These are phyloP conservation scores for Gaeumannomyces sp. DNA, from an alignment of 2,329 filamentous ascomycete species.

Conservation along the genomic window DNA sequence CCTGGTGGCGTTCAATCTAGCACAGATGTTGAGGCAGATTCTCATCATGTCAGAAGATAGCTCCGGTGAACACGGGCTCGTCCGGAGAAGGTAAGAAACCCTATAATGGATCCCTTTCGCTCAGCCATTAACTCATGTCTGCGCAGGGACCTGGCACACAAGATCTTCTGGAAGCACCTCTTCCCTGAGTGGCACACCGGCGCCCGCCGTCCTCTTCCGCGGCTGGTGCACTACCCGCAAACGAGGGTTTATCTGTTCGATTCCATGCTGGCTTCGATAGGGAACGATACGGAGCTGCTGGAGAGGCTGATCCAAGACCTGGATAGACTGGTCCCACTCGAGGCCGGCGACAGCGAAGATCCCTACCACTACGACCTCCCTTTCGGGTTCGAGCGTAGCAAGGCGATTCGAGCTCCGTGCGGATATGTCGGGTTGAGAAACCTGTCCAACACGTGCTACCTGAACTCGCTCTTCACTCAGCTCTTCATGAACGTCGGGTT, in stretches of 20 bases:
- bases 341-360: slow-evolving; percentile 30
- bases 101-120: background rate
- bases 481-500: slow-evolving; percentile 94
- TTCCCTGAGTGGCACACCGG: slow-evolving; percentile 47
- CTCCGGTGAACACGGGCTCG: background rate
- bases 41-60: background rate
- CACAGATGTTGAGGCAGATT: slow-evolving; percentile 6
- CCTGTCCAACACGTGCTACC: slow-evolving; percentile 91
- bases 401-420: slow-evolving; percentile 65
- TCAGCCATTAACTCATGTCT: slow-evolving; percentile 10
- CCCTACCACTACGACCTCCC: slow-evolving; percentile 57
- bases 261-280: slow-evolving; percentile 51
- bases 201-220: slow-evolving; percentile 24
- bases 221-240: slow-evolving; percentile 42
- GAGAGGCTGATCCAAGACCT: slow-evolving; percentile 45
- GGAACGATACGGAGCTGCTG: slow-evolving; percentile 43
- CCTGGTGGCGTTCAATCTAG: slow-evolving; percentile 16
- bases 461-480: slow-evolving; percentile 91
- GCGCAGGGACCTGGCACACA: slow-evolving; percentile 29
- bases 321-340: slow-evolving; percentile 43
- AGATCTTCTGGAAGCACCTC: slow-evolving; percentile 57
- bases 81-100: slow-evolving; percentile 13
- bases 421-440: slow-evolving; percentile 90
- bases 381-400: slow-evolving; percentile 57
- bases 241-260: slow-evolving; percentile 56